These are phyloP conservation scores for Mucor piriformis DNA, from an alignment of 371 early-diverging fungal species.

Conservation along the genomic window DNA sequence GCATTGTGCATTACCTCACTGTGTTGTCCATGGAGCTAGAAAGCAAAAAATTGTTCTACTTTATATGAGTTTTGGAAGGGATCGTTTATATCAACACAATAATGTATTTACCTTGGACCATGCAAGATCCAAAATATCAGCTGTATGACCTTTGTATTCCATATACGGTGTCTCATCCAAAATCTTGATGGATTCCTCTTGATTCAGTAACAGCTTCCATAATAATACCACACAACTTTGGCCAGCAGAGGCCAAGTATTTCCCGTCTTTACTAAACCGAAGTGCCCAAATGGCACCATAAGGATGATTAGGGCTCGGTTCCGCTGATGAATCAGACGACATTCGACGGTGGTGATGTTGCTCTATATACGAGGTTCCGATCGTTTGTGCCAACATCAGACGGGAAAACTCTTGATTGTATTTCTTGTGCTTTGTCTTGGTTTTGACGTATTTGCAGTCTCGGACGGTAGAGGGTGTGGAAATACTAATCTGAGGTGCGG, in stretches of 20 bases:
- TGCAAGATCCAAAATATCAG: slow-evolving; percentile 74
- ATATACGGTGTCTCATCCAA: slow-evolving; percentile 67
- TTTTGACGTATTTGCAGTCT: slow-evolving; percentile 12
- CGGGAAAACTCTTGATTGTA: slow-evolving; percentile 29
- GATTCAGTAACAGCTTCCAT: slow-evolving; percentile 48
- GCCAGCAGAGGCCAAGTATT: slow-evolving; percentile 79
- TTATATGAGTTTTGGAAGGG: neutral
- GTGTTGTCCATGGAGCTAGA: slow-evolving; percentile 86
- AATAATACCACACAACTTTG: slow-evolving; percentile 73
- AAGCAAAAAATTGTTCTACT: slow-evolving; percentile 72
- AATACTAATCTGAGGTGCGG: slow-evolving; percentile 12
- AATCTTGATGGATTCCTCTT: slow-evolving; percentile 33
- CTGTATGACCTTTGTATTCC: slow-evolving; percentile 71
- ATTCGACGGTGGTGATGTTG: neutral
- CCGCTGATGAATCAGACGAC: slow-evolving; percentile 4
- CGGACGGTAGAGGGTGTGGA: slow-evolving; percentile 2
- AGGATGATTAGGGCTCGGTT: slow-evolving; percentile 15
- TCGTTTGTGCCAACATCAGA: slow-evolving; percentile 36
- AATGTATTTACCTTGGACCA: slow-evolving; percentile 71
- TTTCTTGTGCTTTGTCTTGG: slow-evolving; percentile 31
- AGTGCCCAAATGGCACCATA: slow-evolving; percentile 53
- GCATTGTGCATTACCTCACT: slow-evolving; percentile 50
- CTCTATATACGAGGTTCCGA: slow-evolving; percentile 13
- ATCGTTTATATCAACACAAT: neutral
- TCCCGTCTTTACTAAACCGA: slow-evolving; percentile 76